These are phyloP conservation scores for Candolleomyces efflorescens DNA, from an alignment of 768 basidiomycete species.

Conservation along the genomic window DNA sequence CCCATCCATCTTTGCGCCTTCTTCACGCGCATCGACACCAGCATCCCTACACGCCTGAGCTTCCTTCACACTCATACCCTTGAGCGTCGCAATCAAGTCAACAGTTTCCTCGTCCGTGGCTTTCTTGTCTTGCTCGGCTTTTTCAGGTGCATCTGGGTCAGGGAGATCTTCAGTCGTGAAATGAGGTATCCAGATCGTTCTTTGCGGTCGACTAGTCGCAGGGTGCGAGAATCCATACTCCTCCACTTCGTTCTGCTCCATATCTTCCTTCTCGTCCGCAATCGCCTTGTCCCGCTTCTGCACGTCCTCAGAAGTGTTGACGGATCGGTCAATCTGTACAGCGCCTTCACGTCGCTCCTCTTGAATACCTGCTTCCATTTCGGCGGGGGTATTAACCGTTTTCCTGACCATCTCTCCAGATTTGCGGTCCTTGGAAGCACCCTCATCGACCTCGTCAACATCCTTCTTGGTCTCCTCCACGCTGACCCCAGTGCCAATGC, in stretches of 20 bases:
- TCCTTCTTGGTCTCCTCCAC: conserved; percentile 10
- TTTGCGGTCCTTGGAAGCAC: not conserved
- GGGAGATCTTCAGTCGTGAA: not conserved
- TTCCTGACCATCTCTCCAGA: too few species aligned
- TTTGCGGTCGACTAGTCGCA: conserved; percentile 67
- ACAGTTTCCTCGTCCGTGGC: conserved; percentile 59
- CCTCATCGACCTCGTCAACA: not conserved
- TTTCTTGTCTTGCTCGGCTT: conserved; percentile 48
- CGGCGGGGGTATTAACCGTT: too few species aligned
- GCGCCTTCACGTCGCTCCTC: not conserved
- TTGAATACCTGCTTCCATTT: too few species aligned
- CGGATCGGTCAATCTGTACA: not conserved
- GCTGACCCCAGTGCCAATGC: not conserved
- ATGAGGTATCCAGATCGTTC: conserved; percentile 80
- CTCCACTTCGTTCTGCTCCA: conserved; percentile 25
- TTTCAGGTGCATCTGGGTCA: conserved; percentile 46
- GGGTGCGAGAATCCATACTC: conserved; percentile 86
- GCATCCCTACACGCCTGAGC: conserved; percentile 43
- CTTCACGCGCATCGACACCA: conserved; percentile 45
- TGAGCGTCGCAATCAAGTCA: conserved; percentile 28
- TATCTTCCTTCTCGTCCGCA: conserved; percentile 12
- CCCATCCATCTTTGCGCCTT: conserved; percentile 23
- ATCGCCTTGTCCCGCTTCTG: conserved; percentile 5
- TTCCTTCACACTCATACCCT: conserved; percentile 25
- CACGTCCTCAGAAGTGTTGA: conserved; percentile 6